Percentiles rank a stretch among this genome's conserved stretches.
phyloP scores from a whole-genome alignment of 176 grass and related monocot species.

The Cocos nucifera region DNA sequence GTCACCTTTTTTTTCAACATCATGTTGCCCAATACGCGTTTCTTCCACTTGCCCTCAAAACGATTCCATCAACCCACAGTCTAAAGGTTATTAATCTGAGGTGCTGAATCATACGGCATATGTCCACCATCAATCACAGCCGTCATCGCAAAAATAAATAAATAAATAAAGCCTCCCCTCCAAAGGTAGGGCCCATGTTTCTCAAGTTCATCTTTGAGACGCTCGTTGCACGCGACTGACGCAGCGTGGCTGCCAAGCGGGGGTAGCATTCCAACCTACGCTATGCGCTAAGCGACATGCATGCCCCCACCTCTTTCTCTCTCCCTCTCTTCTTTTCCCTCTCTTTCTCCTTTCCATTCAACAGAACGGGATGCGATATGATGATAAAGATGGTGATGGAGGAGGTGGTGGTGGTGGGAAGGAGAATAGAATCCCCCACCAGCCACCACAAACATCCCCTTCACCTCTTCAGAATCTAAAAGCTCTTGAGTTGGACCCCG shows the following conservation, averaged over 20 bases:
- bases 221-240: no score
- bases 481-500: constrained; percentile 16
- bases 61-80: no score
- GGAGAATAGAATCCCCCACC: constrained; percentile 12
- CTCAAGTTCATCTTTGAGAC: no score
- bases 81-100: no score
- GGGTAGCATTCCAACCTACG: background rate
- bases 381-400: background rate
- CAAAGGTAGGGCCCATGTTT: no score
- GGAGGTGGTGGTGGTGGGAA: background rate
- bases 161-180: no score
- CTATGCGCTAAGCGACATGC: background rate
- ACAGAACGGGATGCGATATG: background rate
- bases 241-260: background rate
- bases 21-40: no score
- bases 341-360: background rate
- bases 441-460: background rate
- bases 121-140: no score
- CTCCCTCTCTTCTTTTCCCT: background rate
- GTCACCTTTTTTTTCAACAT: no score
- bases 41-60: no score
- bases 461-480: constrained; percentile 14
- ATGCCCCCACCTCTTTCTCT: background rate
- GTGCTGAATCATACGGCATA: no score
- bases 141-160: no score